Evolutionary conservation across 192 early-diverging fungal genomes (phyloP).

Genomic region (Coemansia sp.): DNA sequence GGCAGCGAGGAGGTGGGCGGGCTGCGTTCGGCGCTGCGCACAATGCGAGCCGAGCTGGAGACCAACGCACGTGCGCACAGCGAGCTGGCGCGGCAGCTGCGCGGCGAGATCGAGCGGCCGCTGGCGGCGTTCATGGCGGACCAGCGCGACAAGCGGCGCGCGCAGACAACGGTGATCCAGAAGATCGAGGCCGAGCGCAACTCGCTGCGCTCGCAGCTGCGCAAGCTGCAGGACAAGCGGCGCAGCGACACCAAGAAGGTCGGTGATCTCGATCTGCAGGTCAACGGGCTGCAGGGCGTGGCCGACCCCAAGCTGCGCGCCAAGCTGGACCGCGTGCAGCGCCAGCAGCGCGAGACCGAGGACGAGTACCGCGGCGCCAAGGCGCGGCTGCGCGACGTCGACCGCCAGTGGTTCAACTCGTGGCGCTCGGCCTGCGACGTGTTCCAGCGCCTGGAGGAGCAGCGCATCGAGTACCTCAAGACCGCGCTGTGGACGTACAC

Average conservation of each 20-base stretch:
- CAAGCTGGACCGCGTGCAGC: constrained; percentile 47
- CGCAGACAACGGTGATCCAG: constrained; percentile 45
- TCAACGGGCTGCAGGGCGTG: constrained; percentile 39
- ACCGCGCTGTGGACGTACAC: constrained; percentile 67
- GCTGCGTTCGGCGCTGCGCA: constrained; percentile 56
- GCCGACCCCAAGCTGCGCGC: constrained; percentile 40
- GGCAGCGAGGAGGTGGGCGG: constrained; percentile 70
- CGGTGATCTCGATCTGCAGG: constrained; percentile 44
- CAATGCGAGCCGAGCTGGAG: constrained; percentile 62
- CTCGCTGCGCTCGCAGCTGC: constrained; percentile 42
- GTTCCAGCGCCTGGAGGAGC: constrained; percentile 62
- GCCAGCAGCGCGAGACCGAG: constrained; percentile 42
- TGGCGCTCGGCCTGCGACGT: constrained; percentile 51
- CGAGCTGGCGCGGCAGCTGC: constrained; percentile 63
- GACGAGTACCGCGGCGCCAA: constrained; percentile 39
- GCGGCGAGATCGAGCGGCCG: constrained; percentile 58
- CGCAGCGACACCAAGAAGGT: constrained; percentile 55
- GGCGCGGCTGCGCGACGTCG: constrained; percentile 37
- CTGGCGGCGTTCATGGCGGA: constrained; percentile 60
- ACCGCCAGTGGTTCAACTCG: constrained; percentile 45
- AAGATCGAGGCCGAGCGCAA: constrained; percentile 51
- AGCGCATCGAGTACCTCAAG: constrained; percentile 67
- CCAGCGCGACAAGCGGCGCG: constrained; percentile 64
- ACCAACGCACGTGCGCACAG: constrained; percentile 60
- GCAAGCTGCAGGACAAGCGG: constrained; percentile 57